Base-by-base conservation (phyloP, 2,329 filamentous ascomycete species). In the Fusarium incarnatum region DNA sequence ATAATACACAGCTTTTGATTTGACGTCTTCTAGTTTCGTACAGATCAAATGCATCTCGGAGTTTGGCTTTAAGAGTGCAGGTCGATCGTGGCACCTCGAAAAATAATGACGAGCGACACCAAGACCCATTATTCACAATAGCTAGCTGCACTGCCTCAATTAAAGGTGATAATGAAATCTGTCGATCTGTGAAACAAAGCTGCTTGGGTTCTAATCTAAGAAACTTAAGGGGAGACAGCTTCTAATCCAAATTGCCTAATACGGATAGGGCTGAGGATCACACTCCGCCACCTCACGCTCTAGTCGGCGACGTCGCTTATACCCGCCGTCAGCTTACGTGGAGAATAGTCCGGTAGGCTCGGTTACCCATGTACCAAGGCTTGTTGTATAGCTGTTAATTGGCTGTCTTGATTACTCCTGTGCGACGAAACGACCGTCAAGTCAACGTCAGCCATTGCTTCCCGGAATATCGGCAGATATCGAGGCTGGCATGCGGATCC, bases 281-380 rank as follows among this genome's bases (percentile, higher is more conserved):
- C 28, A 18, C 53, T 56, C 22, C 30, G 18, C 11, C 41, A 25
- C 16, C 10, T 48, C 4, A 18, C 11, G 27, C 11, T 28, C 27
- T 28, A 28, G 16, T 11, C 32, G 12, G 13, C 15, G 46, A 37
- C 7, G 4, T 44, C 28, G 27, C 45, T 22, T 30, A 25, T 32
- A 16, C 28, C 28, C 22, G 53, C 15, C 18, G 22, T 34, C 53
- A 48, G 53, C 53, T 56, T 48, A 56, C 42, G 16, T 13, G 18
- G 22, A 15, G 16, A 25, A n/a, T 37, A 12, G 18, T 16, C n/a
- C 9, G 10, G 23, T 28, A 16, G 34, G 30, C 30, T 41, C 23
- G n/a, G 18, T 6, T 3, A n/a, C 25, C 12, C 11, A 16, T 12
- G 13, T 41, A 13, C 16, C 32, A 15, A 8, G 22, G 10, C 13